A percentile compares a stretch with the other conserved stretches of the same genome.
These are phyloP conservation scores for Nannochloropsis gaditana DNA, from an alignment of 108 stramenopile species.

Conservation along the genomic window DNA sequence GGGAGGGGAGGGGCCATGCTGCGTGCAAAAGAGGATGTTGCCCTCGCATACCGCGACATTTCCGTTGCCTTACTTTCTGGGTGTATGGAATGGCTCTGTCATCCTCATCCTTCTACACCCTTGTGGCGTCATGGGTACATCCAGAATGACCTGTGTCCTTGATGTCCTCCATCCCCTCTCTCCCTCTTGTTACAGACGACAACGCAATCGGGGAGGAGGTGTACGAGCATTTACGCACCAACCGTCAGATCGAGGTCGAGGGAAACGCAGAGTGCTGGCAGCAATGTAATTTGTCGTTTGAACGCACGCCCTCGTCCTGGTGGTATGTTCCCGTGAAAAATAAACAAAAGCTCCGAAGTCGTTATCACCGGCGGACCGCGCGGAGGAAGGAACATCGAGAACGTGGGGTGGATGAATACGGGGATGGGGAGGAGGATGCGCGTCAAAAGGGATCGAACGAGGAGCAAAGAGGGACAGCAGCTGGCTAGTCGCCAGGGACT, in stretches of 20 bases:
- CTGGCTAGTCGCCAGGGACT: no score
- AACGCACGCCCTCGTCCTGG: background rate
- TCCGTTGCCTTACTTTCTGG: no score
- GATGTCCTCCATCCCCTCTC: background rate
- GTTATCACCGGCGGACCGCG: background rate
- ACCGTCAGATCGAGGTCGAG: background rate
- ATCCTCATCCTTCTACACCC: no score
- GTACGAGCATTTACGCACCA: background rate
- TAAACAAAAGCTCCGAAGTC: slow-evolving; percentile 18
- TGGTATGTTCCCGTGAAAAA: slow-evolving; percentile 3
- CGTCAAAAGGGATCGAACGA: background rate
- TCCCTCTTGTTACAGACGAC: slow-evolving; percentile 6
- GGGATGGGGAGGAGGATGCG: background rate
- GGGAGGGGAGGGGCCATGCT: no score
- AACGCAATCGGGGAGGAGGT: background rate
- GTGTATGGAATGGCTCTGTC: no score
- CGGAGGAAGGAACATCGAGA: background rate
- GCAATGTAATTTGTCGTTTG: background rate
- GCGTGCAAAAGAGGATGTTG: no score
- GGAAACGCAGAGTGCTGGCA: background rate
- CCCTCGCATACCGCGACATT: no score
- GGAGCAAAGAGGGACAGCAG: background rate
- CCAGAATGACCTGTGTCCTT: background rate
- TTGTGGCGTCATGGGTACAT: background rate
- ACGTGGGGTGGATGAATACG: background rate